Conservation (phyloP, 768 basidiomycete genomes). For the Suillus sp. region DNA sequence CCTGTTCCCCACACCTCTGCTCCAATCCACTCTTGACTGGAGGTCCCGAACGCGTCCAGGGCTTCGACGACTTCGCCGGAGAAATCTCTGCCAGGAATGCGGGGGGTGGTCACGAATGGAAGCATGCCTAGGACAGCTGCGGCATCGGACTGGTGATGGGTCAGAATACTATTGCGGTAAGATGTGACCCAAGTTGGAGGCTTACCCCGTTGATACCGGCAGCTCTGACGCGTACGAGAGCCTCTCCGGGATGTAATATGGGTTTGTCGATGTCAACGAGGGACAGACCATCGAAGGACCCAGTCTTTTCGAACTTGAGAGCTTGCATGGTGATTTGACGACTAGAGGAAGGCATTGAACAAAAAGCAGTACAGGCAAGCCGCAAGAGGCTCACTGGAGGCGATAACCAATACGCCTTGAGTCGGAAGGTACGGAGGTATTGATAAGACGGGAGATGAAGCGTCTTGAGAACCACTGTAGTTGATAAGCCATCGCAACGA, state of each 20-base stretch:
- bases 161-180: background rate
- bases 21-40: conserved; percentile 27
- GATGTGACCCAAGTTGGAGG: background rate
- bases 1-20: conserved; percentile 39
- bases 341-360: background rate
- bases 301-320: conserved; percentile 34
- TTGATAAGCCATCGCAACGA: background rate
- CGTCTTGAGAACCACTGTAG: background rate
- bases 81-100: conserved; percentile 35
- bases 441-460: background rate
- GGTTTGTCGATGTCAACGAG: conserved; percentile 31
- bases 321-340: conserved; percentile 31
- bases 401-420: background rate
- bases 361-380: background rate
- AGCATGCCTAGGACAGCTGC: conserved; percentile 30
- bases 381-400: background rate
- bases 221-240: conserved; percentile 34
- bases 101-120: conserved; percentile 36
- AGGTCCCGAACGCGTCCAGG: conserved; percentile 24
- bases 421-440: background rate
- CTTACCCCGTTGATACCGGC: conserved; percentile 38
- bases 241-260: conserved; percentile 32
- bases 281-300: conserved; percentile 31
- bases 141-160: conserved; percentile 30
- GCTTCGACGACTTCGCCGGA: conserved; percentile 38